Evolutionary conservation across 441 rosid species (phyloP).

Genomic region (Macaranga tanarius): DNA sequence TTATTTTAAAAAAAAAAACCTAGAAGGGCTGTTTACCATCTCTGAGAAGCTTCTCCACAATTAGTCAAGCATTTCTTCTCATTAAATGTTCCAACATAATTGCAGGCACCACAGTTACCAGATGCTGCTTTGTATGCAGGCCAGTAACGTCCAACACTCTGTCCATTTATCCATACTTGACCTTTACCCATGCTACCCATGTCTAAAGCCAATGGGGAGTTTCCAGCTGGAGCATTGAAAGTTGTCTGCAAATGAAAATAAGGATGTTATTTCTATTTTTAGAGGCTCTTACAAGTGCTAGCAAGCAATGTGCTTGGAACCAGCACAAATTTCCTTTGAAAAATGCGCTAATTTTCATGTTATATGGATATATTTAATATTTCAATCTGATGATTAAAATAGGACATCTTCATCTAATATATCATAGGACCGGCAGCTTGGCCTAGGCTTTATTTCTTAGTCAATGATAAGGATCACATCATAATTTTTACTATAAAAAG

Average conservation of each 20-base stretch:
- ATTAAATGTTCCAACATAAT: conserved; percentile 62
- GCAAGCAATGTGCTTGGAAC: not conserved
- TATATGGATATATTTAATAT: not conserved
- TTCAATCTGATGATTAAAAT: not conserved
- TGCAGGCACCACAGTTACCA: conserved; percentile 68
- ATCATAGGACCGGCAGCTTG: not conserved
- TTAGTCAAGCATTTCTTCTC: conserved; percentile 80
- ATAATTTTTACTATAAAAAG: no score
- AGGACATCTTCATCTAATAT: not conserved
- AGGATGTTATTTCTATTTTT: conserved; percentile 23
- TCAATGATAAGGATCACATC: conserved; percentile 1
- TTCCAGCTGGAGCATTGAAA: conserved; percentile 87
- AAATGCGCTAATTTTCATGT: not conserved
- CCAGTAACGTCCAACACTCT: conserved; percentile 90
- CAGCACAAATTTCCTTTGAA: no score
- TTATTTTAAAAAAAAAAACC: not conserved
- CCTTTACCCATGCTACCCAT: conserved; percentile 98
- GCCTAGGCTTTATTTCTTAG: not conserved
- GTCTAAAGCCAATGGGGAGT: conserved; percentile 81
- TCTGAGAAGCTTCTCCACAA: conserved; percentile 95
- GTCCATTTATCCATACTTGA: conserved; percentile 94
- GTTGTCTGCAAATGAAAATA: conserved; percentile 55
- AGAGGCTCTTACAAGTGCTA: not conserved
- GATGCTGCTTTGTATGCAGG: conserved; percentile 92
- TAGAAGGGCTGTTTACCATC: conserved; percentile 54